Evolutionary conservation across 768 basidiomycete species (phyloP).

Genomic region (Austroboletus festivus): DNA sequence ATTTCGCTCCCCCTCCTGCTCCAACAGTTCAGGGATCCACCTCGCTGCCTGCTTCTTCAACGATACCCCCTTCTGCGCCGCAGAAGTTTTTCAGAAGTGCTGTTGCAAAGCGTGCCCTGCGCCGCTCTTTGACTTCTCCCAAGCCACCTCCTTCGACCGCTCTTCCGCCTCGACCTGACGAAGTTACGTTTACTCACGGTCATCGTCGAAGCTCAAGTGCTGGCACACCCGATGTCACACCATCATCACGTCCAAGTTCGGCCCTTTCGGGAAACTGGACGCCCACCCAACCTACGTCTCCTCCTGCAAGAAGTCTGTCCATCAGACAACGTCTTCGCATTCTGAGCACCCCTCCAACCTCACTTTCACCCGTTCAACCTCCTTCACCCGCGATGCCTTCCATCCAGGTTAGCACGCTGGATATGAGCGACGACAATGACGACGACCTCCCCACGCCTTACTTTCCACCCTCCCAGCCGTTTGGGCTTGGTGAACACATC

Average conservation of each 20-base stretch:
- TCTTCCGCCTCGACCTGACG: conserved; percentile 69
- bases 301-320: conserved; percentile 34
- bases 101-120: conserved; percentile 52
- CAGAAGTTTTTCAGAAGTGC: conserved; percentile 52
- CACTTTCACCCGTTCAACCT: conserved; percentile 26
- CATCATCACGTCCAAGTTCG: conserved; percentile 39
- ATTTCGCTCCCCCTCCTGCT: conserved; percentile 65
- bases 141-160: conserved; percentile 58
- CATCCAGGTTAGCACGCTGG: conserved; percentile 26
- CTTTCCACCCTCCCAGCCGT: conserved; percentile 10
- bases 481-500: conserved; percentile 59
- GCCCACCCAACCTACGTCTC: conserved; percentile 21
- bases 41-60: conserved; percentile 3
- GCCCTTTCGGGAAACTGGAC: conserved; percentile 35
- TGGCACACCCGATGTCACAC: conserved; percentile 32
- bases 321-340: conserved; percentile 66
- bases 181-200: conserved; percentile 31
- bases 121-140: conserved; percentile 59
- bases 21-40: conserved; percentile 36
- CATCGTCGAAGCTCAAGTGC: conserved; percentile 35
- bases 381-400: conserved; percentile 23
- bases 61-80: conserved; percentile 3
- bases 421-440: conserved; percentile 22
- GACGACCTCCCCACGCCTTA: conserved; percentile 29
- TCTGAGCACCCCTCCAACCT: conserved; percentile 54